Evolutionary conservation across 202 grass and related monocot species (phyloP).

Genomic region (Digitaria exilis): DNA sequence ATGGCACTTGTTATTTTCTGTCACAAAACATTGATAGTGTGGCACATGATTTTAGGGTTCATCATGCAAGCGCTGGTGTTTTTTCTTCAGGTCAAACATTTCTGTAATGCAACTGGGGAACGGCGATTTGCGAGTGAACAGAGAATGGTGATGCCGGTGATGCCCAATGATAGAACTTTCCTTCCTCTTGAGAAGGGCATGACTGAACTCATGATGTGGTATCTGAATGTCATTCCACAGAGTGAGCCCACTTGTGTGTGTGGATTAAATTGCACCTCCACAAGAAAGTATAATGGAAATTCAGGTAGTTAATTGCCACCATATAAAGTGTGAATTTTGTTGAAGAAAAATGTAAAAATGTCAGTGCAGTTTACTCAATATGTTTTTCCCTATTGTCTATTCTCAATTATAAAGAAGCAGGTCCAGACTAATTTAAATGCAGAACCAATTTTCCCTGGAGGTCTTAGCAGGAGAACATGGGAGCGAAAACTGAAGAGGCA

Average conservation of each 20-base stretch:
- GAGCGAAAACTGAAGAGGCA: not conserved
- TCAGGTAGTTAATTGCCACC: not conserved
- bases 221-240: not conserved
- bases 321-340: not conserved
- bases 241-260: not conserved
- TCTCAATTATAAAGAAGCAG: not conserved
- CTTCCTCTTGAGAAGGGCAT: not conserved
- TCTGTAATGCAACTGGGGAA: constrained; percentile 41
- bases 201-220: not conserved
- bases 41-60: not conserved
- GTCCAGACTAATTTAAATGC: not conserved
- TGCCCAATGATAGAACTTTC: not conserved
- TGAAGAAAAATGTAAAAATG: not conserved
- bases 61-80: constrained; percentile 1
- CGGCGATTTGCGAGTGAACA: constrained; percentile 22
- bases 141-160: not conserved
- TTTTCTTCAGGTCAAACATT: constrained; percentile 46
- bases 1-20: constrained; percentile 32
- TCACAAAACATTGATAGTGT: constrained; percentile 43
- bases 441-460: not conserved
- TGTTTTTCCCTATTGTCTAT: not conserved
- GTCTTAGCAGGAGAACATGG: not conserved
- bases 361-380: not conserved
- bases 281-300: not conserved
- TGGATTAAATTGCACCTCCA: not conserved